Base-by-base conservation (phyloP, 192 early-diverging fungal species). In the Thamnidium elegans region DNA sequence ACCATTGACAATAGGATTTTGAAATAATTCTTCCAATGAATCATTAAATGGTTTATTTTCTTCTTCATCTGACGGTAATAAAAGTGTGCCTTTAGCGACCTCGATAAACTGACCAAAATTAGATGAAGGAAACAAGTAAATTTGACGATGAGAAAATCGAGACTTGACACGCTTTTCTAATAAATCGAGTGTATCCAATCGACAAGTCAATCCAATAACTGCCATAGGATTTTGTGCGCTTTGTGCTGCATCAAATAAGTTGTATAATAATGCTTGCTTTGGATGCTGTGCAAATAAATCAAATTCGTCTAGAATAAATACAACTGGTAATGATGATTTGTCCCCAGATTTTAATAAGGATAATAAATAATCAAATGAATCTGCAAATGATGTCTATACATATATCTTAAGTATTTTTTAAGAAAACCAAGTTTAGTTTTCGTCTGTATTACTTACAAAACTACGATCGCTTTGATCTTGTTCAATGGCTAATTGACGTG, bases 81-180 rank as follows among this genome's bases (percentile, higher is more conserved):
- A 42, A 8, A 95, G 56, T 11, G 81, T 78, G 7, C 70, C 65
- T 31, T 78, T 75, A 6, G 88, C 80, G 20, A 93, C 78, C 20
- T 70, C 69, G 5, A 62, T 61, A 65, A 89, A 93, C 5, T 84
- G 80, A 19, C 82, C 78, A 66, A 88, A 74, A 0, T 64, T 73
- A 23, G 73, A 45, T 2, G 86, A 69, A 0, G 86, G 79, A 67
- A 88, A 87, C 5, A 91, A 75, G 56, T 89, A 82, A 10, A 96
- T 86, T 34, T 88, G 86, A 8, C 92, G 82, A 66, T 96, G 92
- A 10, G 92, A 95, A 77, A 96, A 97, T 31, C 95, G 83, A 21
- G 94, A 95, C 64, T 95, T 94, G 39, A 97, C 94, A 10, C 94
- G 89, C 65, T 97, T 97, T 73, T 98, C 94, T 32, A 99, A 67